These are phyloP conservation scores for Penicillium brevicompactum DNA, from an alignment of 2,329 filamentous ascomycete species.

Conservation along the genomic window DNA sequence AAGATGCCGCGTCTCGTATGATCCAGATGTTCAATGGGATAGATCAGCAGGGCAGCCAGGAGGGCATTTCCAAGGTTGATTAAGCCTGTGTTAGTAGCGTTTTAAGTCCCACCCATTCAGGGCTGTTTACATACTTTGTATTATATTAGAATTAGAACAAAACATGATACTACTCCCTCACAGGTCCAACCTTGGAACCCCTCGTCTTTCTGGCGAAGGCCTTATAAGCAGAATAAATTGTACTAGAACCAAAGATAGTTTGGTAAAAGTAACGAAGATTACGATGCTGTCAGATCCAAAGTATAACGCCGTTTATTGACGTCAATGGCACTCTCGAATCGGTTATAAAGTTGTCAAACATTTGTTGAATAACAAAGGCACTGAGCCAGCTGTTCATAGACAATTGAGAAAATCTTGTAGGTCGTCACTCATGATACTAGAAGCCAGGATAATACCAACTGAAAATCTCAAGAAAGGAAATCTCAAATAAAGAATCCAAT, in stretches of 20 bases:
- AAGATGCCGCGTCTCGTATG: slow-evolving; percentile 5
- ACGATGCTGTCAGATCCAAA: too few relatives aligned
- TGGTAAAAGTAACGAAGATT: too few relatives aligned
- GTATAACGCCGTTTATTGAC: too few relatives aligned
- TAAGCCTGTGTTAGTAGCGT: neutral
- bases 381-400: neutral
- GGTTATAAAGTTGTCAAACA: neutral
- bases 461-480: slow-evolving; percentile 1
- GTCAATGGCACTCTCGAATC: neutral
- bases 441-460: slow-evolving; percentile 11
- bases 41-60: neutral
- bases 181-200: too few relatives aligned
- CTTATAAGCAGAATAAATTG: too few relatives aligned
- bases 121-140: too few relatives aligned
- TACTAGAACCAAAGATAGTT: too few relatives aligned
- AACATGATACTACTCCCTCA: neutral
- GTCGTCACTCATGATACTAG: slow-evolving; percentile 28
- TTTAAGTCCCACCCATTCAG: neutral
- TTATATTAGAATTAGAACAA: too few relatives aligned
- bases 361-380: neutral
- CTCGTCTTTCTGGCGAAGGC: too few relatives aligned
- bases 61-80: neutral
- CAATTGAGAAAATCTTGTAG: slow-evolving; percentile 15
- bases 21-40: slow-evolving; percentile 1
- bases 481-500: neutral